These are phyloP conservation scores for Sarcocystis neurona DNA, from an alignment of 169 alveolate genomes.

Conservation along the genomic window DNA sequence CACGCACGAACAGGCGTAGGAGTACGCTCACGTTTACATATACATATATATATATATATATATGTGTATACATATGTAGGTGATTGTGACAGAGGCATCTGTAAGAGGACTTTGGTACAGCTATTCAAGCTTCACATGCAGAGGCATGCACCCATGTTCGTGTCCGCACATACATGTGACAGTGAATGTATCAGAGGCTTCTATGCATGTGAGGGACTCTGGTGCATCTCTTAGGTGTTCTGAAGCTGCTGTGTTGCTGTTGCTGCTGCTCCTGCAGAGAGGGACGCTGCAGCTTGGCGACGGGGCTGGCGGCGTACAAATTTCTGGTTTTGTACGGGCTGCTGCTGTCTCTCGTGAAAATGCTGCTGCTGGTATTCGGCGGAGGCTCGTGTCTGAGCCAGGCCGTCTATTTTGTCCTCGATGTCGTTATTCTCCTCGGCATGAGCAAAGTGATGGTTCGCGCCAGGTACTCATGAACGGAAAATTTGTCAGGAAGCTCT, in stretches of 20 bases:
- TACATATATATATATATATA: too few species aligned
- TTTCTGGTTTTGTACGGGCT: conserved; percentile 87
- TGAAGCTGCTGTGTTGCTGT: background rate
- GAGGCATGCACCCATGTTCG: too few species aligned
- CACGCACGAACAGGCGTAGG: too few species aligned
- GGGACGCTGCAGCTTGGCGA: conserved; percentile 88
- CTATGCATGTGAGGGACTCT: background rate
- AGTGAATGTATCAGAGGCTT: background rate
- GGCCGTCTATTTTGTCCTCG: conserved; percentile 40
- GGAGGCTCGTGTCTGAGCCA: conserved; percentile 56
- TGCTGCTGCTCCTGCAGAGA: conserved; percentile 67
- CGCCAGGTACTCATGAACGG: conserved; percentile 46
- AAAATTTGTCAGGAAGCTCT: too few species aligned
- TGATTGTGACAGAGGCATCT: too few species aligned
- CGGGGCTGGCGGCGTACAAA: conserved; percentile 87
- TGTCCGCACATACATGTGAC: too few species aligned
- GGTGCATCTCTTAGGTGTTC: too few species aligned
- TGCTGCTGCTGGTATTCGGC: conserved; percentile 68
- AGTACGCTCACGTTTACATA: too few species aligned
- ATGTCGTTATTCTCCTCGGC: conserved; percentile 36
- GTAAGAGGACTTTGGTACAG: too few species aligned
- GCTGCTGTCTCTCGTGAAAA: conserved; percentile 84
- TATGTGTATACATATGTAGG: too few species aligned
- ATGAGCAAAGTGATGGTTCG: conserved; percentile 48
- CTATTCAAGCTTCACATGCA: too few species aligned